Base-by-base conservation (phyloP, 1,284 basidiomycete species). In the Pholiota adiposa region DNA sequence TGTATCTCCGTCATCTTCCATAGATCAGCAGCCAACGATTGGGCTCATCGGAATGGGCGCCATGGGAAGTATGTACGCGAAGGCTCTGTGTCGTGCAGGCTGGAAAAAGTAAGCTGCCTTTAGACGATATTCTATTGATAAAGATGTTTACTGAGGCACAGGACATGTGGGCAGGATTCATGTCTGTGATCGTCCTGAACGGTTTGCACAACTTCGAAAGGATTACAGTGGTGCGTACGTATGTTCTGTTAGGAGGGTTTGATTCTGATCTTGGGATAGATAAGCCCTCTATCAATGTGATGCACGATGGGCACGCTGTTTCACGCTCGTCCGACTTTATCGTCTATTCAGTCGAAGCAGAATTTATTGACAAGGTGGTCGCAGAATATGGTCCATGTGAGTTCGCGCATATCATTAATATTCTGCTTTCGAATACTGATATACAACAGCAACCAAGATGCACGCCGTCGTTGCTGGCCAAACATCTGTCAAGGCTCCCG, bases 401-500 rank as follows among this genome's bases (percentile, higher is more conserved):
- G 90, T 31, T 31, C 29, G 4, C n/a, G n/a, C n/a, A n/a, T n/a
- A n/a, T 31, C 29, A 31, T 31, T 11, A 4, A 31, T 31, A n/a
- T n/a, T n/a, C n/a, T n/a, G n/a, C n/a, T n/a, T n/a, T n/a, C n/a
- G n/a, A n/a, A n/a, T n/a, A n/a, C n/a, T n/a, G n/a, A n/a, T n/a
- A n/a, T n/a, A n/a, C n/a, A 5, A 31, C 29, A 96, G 94, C 96
- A 11, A 97, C 96, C 3, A 98, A 98, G 76, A 76, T 96, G 18
- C 88, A 93, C 19, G 93, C 97, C 1, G 90, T 98, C 52, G 96
- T 99, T 6, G 88, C 94, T 0, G 97, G 95, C 0, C 97, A 99
- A 76, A 98, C 97, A 0, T 96, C 94, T 0, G 97, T 98, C 59
- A 99, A 99, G 74, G 93, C 95, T 0, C 97, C 97, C 0, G 97